phyloP scores from a whole-genome alignment of 495 filamentous ascomycete genomes.

The Tuber aestivum region DNA sequence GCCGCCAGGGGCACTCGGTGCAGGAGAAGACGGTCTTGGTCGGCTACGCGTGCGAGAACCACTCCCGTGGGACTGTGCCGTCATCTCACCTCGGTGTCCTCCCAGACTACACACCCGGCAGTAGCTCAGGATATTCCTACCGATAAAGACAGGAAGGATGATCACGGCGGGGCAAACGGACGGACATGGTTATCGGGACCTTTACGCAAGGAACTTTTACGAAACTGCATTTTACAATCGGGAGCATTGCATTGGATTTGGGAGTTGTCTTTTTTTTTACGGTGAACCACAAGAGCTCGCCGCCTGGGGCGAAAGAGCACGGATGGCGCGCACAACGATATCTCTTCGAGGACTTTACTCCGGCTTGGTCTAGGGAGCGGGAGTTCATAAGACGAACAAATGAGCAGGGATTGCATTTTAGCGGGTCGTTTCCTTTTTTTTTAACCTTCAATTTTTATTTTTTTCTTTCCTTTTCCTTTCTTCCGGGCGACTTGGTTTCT shows the following conservation, averaged over 20 bases:
- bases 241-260: slow-evolving; percentile 12
- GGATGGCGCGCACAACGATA: not conserved
- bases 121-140: slow-evolving; percentile 32
- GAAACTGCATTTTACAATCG: slow-evolving; percentile 18
- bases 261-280: slow-evolving; percentile 19
- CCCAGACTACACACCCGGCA: slow-evolving; percentile 24
- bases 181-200: slow-evolving; percentile 4
- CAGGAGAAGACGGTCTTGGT: slow-evolving; percentile 74
- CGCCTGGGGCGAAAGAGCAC: slow-evolving; percentile 24
- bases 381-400: not conserved
- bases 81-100: slow-evolving; percentile 32
- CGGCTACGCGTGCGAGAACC: slow-evolving; percentile 63
- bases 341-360: not conserved
- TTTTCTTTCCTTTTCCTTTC: slow-evolving; percentile 18
- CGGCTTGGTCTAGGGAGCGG: not conserved
- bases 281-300: slow-evolving; percentile 11
- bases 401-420: not conserved
- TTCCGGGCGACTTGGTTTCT: not conserved
- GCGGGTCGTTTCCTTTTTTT: slow-evolving; percentile 8
- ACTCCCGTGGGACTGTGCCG: slow-evolving; percentile 26
- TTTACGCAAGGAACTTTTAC: slow-evolving; percentile 19
- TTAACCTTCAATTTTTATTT: slow-evolving; percentile 7
- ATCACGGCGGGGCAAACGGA: not conserved
- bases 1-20: slow-evolving; percentile 61
- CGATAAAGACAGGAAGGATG: slow-evolving; percentile 11